Percentiles rank a stretch among this genome's conserved stretches.
phyloP scores from a whole-genome alignment of 805 yeast genomes.

The Candida berthetii region DNA sequence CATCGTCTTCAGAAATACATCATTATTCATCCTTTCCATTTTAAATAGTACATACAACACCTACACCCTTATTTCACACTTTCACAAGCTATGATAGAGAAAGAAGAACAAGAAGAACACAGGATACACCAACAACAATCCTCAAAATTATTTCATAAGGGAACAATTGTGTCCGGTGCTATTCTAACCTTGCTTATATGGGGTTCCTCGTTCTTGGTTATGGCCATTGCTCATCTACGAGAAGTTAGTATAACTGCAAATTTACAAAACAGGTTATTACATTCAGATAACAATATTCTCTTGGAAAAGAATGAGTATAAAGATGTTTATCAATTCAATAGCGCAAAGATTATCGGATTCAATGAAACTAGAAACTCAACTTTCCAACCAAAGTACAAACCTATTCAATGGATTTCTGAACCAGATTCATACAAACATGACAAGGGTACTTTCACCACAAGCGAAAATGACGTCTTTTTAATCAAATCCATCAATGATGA shows the following conservation, averaged over 20 bases:
- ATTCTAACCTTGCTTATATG: slow-evolving; percentile 6
- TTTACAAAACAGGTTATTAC: background rate
- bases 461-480: slow-evolving; percentile 39
- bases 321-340: slow-evolving; percentile 3
- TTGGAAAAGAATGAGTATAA: background rate
- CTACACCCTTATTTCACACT: too few relatives aligned
- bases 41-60: too few relatives aligned
- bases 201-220: slow-evolving; percentile 6
- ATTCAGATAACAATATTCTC: background rate
- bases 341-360: slow-evolving; percentile 20
- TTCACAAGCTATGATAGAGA: too few relatives aligned
- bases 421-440: slow-evolving; percentile 45
- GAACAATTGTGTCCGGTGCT: slow-evolving; percentile 2
- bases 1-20: too few relatives aligned
- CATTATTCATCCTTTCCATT: too few relatives aligned
- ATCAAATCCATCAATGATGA: slow-evolving; percentile 46
- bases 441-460: slow-evolving; percentile 60
- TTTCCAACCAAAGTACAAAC: slow-evolving; percentile 44
- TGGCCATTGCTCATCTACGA: slow-evolving; percentile 7
- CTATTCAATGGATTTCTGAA: slow-evolving; percentile 64
- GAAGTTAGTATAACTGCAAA: slow-evolving; percentile 3
- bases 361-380: slow-evolving; percentile 45
- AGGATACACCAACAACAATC: too few relatives aligned
- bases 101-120: too few relatives aligned
- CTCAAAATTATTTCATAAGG: too few relatives aligned